phyloP scores from a whole-genome alignment of 106 monocot genomes.

The Dioscorea dumetorum region DNA sequence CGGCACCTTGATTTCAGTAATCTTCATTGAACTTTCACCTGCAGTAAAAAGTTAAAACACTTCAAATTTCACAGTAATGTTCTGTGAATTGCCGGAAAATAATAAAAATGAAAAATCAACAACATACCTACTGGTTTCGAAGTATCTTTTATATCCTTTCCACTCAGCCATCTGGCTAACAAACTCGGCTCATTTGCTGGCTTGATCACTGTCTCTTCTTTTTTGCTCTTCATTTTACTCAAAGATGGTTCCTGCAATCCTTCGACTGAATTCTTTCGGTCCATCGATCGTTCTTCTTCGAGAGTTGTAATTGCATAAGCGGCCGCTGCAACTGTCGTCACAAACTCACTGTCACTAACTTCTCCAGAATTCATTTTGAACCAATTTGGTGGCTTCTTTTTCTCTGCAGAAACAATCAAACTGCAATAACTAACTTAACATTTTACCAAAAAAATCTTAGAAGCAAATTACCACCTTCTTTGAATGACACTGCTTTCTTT shows the following conservation, averaged over 20 bases:
- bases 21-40: conserved; percentile 7
- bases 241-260: background rate
- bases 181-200: conserved; percentile 20
- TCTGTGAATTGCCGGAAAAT: background rate
- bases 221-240: conserved; percentile 23
- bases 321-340: conserved; percentile 60
- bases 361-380: conserved; percentile 21
- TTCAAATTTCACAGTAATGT: background rate
- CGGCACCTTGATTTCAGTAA: background rate
- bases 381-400: conserved; percentile 16
- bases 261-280: conserved; percentile 20
- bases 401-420: conserved; percentile 16
- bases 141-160: conserved; percentile 38
- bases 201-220: conserved; percentile 30
- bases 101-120: background rate
- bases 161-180: conserved; percentile 45
- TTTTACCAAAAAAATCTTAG: background rate
- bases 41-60: background rate
- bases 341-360: conserved; percentile 27
- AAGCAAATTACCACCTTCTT: conserved; percentile 23
- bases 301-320: conserved; percentile 49
- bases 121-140: conserved; percentile 30
- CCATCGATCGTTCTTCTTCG: conserved; percentile 26
- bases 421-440: background rate
- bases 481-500: conserved; percentile 25